Percentiles rank a stretch among this genome's conserved stretches.
These are phyloP conservation scores for Picea abies DNA, from an alignment of 83 land plant species.

Conservation along the genomic window DNA sequence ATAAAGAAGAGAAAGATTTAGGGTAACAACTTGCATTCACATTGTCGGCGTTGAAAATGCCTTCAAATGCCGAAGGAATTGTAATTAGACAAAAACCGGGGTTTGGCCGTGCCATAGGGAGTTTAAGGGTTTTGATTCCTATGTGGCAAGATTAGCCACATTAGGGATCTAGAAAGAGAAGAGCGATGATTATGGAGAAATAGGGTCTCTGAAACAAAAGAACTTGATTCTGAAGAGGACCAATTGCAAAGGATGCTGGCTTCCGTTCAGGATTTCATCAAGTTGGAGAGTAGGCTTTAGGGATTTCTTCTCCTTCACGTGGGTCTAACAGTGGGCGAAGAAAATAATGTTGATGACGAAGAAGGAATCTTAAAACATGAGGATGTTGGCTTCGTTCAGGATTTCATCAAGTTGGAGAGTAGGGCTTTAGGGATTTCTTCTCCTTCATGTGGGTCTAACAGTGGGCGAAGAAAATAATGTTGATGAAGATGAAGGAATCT, in stretches of 20 bases:
- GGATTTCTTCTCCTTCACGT: background rate
- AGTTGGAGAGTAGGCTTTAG: background rate
- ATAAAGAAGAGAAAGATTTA: background rate
- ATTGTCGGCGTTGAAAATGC: background rate
- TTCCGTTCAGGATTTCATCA: background rate
- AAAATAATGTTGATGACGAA: background rate
- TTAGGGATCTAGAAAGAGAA: background rate
- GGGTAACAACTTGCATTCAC: background rate
- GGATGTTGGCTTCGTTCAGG: no score
- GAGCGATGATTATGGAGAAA: background rate
- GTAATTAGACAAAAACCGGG: background rate
- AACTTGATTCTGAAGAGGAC: background rate
- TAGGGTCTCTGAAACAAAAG: background rate
- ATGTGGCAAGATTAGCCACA: background rate
- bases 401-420: no score
- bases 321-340: background rate
- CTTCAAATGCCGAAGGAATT: background rate
- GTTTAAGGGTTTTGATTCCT: background rate
- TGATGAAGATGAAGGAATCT: background rate
- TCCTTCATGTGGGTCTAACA: no score
- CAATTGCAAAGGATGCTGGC: background rate
- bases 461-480: background rate
- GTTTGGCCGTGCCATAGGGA: background rate
- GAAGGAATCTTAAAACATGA: background rate
- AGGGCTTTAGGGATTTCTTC: no score